A percentile compares a stretch with the other conserved stretches of the same genome.
These are phyloP conservation scores for Cryptococcus sp. DNA, from an alignment of 1,284 basidiomycete species.

Conservation along the genomic window DNA sequence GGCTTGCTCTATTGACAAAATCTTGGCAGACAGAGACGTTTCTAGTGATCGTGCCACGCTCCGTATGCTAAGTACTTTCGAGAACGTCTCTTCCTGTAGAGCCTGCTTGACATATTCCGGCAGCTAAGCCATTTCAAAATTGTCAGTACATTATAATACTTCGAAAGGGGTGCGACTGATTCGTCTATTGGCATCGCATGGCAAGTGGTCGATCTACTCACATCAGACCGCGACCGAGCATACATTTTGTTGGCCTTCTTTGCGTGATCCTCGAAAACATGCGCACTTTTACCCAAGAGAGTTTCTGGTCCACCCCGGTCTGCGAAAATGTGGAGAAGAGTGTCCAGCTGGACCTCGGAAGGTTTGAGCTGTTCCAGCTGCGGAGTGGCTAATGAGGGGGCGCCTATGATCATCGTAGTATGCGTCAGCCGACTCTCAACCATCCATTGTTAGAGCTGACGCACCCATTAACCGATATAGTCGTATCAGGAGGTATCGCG, in stretches of 20 bases:
- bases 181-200: no score
- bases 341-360: slow-evolving; percentile 45
- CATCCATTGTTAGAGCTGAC: not conserved
- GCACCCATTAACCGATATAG: slow-evolving; percentile 37
- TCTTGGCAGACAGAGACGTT: slow-evolving; percentile 22
- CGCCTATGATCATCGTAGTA: slow-evolving; percentile 14
- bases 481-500: slow-evolving; percentile 34
- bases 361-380: slow-evolving; percentile 27
- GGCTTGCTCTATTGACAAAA: slow-evolving; percentile 29
- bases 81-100: slow-evolving; percentile 41
- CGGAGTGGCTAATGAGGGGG: slow-evolving; percentile 17
- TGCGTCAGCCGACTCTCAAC: not conserved
- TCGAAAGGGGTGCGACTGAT: not conserved
- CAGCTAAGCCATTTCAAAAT: slow-evolving; percentile 17
- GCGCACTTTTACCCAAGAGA: slow-evolving; percentile 11
- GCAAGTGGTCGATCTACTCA: slow-evolving; percentile 23
- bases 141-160: not conserved
- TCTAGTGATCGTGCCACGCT: slow-evolving; percentile 23
- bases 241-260: slow-evolving; percentile 36
- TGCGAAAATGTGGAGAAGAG: slow-evolving; percentile 31
- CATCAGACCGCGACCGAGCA: slow-evolving; percentile 27
- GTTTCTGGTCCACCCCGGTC: slow-evolving; percentile 35
- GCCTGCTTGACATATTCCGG: slow-evolving; percentile 44
- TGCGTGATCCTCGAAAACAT: slow-evolving; percentile 21
- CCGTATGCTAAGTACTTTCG: slow-evolving; percentile 33